A percentile compares a stretch with the other conserved stretches of the same genome.
Evolutionary conservation across 2,329 filamentous ascomycete species (phyloP).

Genomic region (Biscogniauxia mediterranea): DNA sequence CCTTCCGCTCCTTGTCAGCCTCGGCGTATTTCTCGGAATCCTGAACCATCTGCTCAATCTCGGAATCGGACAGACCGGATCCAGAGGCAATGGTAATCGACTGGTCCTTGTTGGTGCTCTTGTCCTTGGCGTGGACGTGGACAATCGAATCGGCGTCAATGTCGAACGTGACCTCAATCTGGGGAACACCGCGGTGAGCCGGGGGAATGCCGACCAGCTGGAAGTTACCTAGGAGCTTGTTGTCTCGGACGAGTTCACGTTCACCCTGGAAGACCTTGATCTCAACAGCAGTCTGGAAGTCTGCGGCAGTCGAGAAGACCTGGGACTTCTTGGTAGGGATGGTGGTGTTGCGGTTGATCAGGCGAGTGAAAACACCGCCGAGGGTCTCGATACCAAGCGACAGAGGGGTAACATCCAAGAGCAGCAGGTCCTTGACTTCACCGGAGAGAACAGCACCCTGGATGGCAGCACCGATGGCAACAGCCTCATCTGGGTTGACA

Average conservation of each 20-base stretch:
- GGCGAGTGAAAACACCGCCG: slow-evolving; percentile 93
- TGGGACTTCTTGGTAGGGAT: slow-evolving; percentile 99
- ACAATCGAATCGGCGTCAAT: slow-evolving; percentile 98
- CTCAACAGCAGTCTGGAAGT: slow-evolving; percentile 98
- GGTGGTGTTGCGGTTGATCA: slow-evolving; percentile 99
- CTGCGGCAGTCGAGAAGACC: slow-evolving; percentile 94
- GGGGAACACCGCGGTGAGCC: slow-evolving; percentile 92
- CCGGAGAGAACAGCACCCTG: slow-evolving; percentile 95
- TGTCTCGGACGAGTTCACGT: slow-evolving; percentile 97
- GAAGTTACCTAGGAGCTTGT: slow-evolving; percentile 99
- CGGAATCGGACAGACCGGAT: slow-evolving; percentile 89
- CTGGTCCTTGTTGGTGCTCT: slow-evolving; percentile 99
- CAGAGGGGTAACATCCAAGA: slow-evolving; percentile 92
- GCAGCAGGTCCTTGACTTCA: slow-evolving; percentile 92
- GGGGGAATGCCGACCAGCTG: slow-evolving; percentile 96
- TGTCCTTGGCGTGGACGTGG: slow-evolving; percentile 97
- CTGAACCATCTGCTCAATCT: slow-evolving; percentile 97
- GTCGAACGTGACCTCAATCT: slow-evolving; percentile 97
- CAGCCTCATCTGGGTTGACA: slow-evolving; percentile 97
- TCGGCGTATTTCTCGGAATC: slow-evolving; percentile 97
- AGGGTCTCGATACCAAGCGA: slow-evolving; percentile 98
- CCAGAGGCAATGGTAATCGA: slow-evolving; percentile 98
- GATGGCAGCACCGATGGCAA: slow-evolving; percentile 94
- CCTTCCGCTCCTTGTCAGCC: slow-evolving; percentile 94
- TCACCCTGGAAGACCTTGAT: slow-evolving; percentile 99